Evolutionary conservation across 2,329 filamentous ascomycete species (phyloP).

Genomic region (Fusarium anthophilum): DNA sequence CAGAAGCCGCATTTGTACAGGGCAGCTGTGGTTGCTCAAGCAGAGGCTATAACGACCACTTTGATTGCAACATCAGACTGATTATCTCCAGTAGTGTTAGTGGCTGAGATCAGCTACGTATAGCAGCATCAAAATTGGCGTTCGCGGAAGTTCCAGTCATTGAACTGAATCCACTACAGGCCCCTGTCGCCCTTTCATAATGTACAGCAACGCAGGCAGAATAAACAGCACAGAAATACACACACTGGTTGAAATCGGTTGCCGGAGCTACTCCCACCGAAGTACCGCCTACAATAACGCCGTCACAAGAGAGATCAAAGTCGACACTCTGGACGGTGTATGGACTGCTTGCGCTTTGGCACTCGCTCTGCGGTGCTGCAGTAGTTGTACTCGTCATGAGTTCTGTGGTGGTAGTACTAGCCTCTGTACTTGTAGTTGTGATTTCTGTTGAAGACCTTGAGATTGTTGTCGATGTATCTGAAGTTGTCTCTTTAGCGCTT

Average conservation of each 20-base stretch:
- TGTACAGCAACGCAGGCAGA: neutral
- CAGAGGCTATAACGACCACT: neutral
- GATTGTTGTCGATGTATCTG: neutral
- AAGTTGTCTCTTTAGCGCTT: neutral
- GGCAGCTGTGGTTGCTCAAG: neutral
- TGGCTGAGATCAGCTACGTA: neutral
- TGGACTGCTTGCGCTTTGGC: neutral
- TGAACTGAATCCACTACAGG: neutral
- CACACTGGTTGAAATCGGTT: neutral
- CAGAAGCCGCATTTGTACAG: neutral
- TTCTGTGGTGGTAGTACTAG: neutral
- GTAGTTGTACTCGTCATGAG: neutral
- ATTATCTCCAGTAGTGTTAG: fast-evolving
- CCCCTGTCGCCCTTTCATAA: neutral
- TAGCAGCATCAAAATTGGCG: neutral
- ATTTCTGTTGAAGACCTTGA: neutral
- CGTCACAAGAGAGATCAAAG: neutral
- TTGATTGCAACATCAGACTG: neutral
- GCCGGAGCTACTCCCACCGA: neutral
- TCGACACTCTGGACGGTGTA: neutral
- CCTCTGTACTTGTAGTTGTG: neutral
- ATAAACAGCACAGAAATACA: neutral
- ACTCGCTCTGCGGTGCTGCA: neutral
- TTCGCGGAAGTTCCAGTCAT: neutral
- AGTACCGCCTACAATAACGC: neutral